Conservation (phyloP, 192 early-diverging fungal genomes). For the Spizellomyces punctatus region DNA sequence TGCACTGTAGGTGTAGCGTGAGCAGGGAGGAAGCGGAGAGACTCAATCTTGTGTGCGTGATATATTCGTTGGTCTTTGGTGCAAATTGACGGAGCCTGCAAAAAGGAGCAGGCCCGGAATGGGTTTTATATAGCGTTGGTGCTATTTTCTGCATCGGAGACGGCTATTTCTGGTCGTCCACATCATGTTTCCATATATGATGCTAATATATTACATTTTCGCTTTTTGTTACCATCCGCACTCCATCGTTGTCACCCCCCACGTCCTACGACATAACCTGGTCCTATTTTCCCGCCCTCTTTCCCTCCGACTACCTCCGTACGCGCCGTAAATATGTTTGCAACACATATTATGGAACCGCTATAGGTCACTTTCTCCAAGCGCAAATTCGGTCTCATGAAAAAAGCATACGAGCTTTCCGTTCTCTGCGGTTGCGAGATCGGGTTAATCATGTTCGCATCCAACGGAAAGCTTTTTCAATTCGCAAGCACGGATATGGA, state of each 20-base stretch:
- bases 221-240: too few relatives aligned
- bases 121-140: conserved; percentile 4
- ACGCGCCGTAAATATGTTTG: too few relatives aligned
- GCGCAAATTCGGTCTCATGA: conserved; percentile 92
- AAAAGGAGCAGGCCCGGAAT: background rate
- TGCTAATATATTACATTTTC: too few relatives aligned
- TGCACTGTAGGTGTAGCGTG: too few relatives aligned
- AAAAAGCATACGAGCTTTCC: conserved; percentile 94
- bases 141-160: background rate
- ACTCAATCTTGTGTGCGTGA: too few relatives aligned
- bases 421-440: conserved; percentile 96
- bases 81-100: background rate
- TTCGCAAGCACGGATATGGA: conserved; percentile 95
- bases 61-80: too few relatives aligned
- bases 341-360: background rate
- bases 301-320: too few relatives aligned
- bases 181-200: too few relatives aligned
- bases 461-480: conserved; percentile 90
- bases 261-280: too few relatives aligned
- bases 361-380: conserved; percentile 89
- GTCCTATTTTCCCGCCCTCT: too few relatives aligned
- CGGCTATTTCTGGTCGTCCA: background rate
- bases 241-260: too few relatives aligned
- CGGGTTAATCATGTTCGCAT: conserved; percentile 92
- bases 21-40: too few relatives aligned